Evolutionary conservation across 2,329 filamentous ascomycete species (phyloP).

Genomic region (Macrophomina tecta): DNA sequence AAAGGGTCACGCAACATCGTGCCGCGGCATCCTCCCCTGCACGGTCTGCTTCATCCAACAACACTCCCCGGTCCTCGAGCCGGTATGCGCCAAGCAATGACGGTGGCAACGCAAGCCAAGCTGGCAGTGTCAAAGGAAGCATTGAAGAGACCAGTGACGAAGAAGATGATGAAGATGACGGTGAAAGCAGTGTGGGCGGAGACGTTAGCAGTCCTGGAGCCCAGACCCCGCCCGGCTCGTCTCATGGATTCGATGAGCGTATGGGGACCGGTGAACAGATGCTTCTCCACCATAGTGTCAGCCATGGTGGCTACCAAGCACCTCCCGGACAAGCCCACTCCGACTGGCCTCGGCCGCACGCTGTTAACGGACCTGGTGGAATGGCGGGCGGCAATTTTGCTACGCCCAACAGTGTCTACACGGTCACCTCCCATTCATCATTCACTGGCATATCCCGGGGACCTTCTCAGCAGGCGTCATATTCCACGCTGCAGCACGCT

Average conservation of each 20-base stretch:
- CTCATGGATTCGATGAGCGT: constrained; percentile 17
- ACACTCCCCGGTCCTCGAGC: constrained; percentile 22
- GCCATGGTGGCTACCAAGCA: constrained; percentile 5
- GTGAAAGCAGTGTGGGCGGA: constrained; percentile 2
- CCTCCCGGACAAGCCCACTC: neutral
- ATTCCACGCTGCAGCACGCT: constrained; percentile 11
- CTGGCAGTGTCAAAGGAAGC: constrained; percentile 28
- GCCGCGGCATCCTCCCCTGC: constrained; percentile 22
- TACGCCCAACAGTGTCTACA: constrained; percentile 9
- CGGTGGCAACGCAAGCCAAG: constrained; percentile 8
- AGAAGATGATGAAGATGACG: constrained; percentile 27
- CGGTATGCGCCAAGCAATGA: constrained; percentile 22
- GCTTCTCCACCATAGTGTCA: constrained; percentile 16
- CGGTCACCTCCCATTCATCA: constrained; percentile 4
- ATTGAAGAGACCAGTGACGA: constrained; percentile 28
- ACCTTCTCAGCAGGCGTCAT: constrained; percentile 16
- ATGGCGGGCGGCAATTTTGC: constrained; percentile 17
- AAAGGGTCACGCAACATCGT: constrained; percentile 15
- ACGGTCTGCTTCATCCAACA: constrained; percentile 23
- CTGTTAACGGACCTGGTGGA: constrained; percentile 7
- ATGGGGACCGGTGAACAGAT: constrained; percentile 14
- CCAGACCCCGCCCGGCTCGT: constrained; percentile 20
- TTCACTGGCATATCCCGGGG: constrained; percentile 10
- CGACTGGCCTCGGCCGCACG: neutral
- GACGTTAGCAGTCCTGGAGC: constrained; percentile 3